These are phyloP conservation scores for Eudorina sp. DNA, from an alignment of 139 green algal genomes.

Conservation along the genomic window DNA sequence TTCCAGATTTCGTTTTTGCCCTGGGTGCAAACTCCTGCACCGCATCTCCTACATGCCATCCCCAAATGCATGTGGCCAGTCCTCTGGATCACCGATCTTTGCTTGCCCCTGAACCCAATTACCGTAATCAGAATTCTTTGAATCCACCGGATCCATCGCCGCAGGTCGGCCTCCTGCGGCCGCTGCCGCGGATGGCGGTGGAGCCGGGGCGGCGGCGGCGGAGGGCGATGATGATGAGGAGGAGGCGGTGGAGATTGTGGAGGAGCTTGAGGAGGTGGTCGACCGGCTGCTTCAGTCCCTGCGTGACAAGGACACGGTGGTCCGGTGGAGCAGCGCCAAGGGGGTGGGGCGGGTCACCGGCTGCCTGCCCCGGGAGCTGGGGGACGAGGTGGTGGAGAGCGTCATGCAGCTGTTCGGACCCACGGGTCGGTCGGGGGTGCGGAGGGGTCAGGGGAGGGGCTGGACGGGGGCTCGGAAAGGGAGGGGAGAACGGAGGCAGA, in stretches of 20 bases:
- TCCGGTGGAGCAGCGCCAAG: constrained; percentile 96
- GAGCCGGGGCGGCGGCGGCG: background rate
- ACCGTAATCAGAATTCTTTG: too few species aligned
- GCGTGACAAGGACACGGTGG: constrained; percentile 93
- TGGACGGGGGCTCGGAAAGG: background rate
- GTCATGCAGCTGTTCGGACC: constrained; percentile 82
- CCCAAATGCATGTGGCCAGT: too few species aligned
- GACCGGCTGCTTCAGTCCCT: constrained; percentile 77
- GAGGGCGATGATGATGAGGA: constrained; percentile 20
- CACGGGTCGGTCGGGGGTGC: constrained; percentile 56
- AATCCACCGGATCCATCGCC: too few species aligned
- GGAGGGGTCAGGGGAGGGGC: background rate
- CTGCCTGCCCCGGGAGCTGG: constrained; percentile 87
- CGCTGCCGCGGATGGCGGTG: background rate
- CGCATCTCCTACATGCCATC: too few species aligned
- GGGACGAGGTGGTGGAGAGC: constrained; percentile 86
- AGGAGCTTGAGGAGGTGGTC: constrained; percentile 70
- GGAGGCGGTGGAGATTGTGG: constrained; percentile 75
- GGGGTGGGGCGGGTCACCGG: constrained; percentile 89
- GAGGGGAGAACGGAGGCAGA: too few species aligned
- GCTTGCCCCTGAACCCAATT: too few species aligned
- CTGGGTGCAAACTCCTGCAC: too few species aligned
- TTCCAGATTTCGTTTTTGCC: too few species aligned
- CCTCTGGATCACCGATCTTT: too few species aligned
- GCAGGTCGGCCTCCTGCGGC: background rate